Evolutionary conservation across 768 basidiomycete genomes (phyloP).

Genomic region (Phanerochaete carnosa): DNA sequence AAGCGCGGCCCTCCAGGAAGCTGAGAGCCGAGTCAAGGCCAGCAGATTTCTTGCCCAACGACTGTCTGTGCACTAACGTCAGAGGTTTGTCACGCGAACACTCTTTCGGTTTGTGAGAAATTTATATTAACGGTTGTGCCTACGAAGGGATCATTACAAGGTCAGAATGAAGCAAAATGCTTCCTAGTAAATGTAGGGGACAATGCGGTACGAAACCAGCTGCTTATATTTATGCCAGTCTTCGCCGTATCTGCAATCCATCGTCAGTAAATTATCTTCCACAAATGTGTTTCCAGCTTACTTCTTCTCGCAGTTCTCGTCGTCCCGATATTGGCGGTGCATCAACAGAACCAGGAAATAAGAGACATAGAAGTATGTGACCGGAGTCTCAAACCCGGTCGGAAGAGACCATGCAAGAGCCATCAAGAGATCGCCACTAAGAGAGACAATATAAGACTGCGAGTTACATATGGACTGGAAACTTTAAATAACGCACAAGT

Average conservation of each 20-base stretch:
- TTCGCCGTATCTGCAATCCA: conserved; percentile 63
- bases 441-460: background rate
- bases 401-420: conserved; percentile 90
- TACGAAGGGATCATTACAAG: background rate
- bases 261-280: background rate
- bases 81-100: too few species aligned
- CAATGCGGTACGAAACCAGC: conserved; percentile 80
- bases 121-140: too few species aligned
- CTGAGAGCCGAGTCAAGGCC: too few species aligned
- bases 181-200: conserved; percentile 77
- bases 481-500: conserved; percentile 48
- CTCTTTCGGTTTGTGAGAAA: too few species aligned
- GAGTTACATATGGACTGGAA: background rate
- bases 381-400: conserved; percentile 82
- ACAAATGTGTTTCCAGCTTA: conserved; percentile 31
- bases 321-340: conserved; percentile 88
- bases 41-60: too few species aligned
- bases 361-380: conserved; percentile 92
- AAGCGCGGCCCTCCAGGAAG: too few species aligned
- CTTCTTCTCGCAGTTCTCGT: conserved; percentile 90
- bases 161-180: background rate
- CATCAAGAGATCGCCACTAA: conserved; percentile 85
- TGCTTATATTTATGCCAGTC: conserved; percentile 93
- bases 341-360: conserved; percentile 90
- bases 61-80: too few species aligned